Base-by-base conservation (phyloP, 2,329 filamentous ascomycete species). In the Fusarium secorum region DNA sequence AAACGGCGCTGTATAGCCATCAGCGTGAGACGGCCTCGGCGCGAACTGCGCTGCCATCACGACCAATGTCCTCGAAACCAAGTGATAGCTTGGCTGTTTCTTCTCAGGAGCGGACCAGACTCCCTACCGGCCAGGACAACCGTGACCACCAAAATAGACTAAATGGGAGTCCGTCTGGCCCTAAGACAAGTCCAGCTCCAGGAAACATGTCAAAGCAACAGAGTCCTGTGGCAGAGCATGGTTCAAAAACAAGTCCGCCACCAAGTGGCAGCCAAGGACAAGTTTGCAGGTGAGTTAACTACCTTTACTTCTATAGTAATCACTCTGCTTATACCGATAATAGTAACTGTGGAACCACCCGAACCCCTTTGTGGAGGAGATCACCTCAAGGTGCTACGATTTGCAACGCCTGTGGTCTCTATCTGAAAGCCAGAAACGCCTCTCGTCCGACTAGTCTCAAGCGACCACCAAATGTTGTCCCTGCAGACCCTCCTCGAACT, bases 341-440 rank as follows among this genome's bases (percentile, higher is more conserved):
- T 55, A 99, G 96, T 79, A 99, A 99, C 81, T 99, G 96, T 79
- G 92, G 91, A 63, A 98, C 96, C 20, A 98, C 94, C 56, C 91
- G 92, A 79, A 99, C 96, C 49, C 96, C 96, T 28, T 83, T 99
- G 39, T 99, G 96, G 96, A 90, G 96, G 78, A 89, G 96, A 77
- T 97, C 95, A 20, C 95, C 95, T 0, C 91, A 95, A 76, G 96
- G 96, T 33, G 92, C 94, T 59, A 98, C 94, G 32, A 98, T 99
- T 66, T 99, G 96, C 83, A 99, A 99, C 82, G 96, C 96, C 10
- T 99, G 96, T 78, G 96, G 96, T 44, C 86, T 99, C 20, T 99
- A 99, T 80, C 86, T 93, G 69, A 98, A 98, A 81, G 95, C 95
- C 14, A 90, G 96, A 73, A 98, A 98, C 79, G 92, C 95, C 68